These are phyloP conservation scores for Teratosphaeria viscida DNA, from an alignment of 2,329 filamentous ascomycete species.

Conservation along the genomic window DNA sequence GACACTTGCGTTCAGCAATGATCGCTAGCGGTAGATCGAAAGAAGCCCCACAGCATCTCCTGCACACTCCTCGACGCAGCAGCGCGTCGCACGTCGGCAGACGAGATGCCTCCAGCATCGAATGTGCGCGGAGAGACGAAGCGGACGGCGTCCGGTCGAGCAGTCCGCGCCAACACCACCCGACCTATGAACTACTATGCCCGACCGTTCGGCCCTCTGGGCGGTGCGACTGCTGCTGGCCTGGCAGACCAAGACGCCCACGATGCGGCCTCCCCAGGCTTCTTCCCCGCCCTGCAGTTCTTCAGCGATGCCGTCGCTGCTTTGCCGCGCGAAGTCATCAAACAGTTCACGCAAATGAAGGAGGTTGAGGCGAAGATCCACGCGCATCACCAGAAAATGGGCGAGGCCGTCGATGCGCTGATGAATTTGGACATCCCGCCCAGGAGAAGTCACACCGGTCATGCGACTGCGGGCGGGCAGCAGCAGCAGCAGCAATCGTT, in stretches of 20 bases:
- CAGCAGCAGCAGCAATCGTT: slow-evolving; percentile 17
- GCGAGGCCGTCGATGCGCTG: slow-evolving; percentile 50
- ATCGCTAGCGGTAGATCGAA: not conserved
- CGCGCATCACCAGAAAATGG: slow-evolving; percentile 71
- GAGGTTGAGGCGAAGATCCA: slow-evolving; percentile 97
- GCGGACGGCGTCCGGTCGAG: slow-evolving; percentile 31
- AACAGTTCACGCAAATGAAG: slow-evolving; percentile 90
- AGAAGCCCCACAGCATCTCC: not conserved
- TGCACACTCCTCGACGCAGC: not conserved
- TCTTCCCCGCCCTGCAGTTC: slow-evolving; percentile 57
- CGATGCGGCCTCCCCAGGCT: slow-evolving; percentile 30
- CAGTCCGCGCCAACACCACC: slow-evolving; percentile 35
- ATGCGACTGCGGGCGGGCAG: not conserved
- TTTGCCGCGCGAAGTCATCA: slow-evolving; percentile 85
- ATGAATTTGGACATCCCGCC: slow-evolving; percentile 36
- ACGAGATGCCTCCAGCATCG: slow-evolving; percentile 10
- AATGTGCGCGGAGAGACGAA: slow-evolving; percentile 3
- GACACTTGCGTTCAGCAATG: not conserved
- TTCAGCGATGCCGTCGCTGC: slow-evolving; percentile 90
- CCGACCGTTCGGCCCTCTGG: slow-evolving; percentile 33
- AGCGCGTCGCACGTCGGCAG: slow-evolving; percentile 4
- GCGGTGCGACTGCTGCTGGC: slow-evolving; percentile 22
- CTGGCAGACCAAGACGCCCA: slow-evolving; percentile 11
- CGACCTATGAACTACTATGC: slow-evolving; percentile 43
- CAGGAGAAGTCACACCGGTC: slow-evolving; percentile 6